These are phyloP conservation scores for Trichoderma endophyticum DNA, from an alignment of 2,329 filamentous ascomycete genomes.

Conservation along the genomic window DNA sequence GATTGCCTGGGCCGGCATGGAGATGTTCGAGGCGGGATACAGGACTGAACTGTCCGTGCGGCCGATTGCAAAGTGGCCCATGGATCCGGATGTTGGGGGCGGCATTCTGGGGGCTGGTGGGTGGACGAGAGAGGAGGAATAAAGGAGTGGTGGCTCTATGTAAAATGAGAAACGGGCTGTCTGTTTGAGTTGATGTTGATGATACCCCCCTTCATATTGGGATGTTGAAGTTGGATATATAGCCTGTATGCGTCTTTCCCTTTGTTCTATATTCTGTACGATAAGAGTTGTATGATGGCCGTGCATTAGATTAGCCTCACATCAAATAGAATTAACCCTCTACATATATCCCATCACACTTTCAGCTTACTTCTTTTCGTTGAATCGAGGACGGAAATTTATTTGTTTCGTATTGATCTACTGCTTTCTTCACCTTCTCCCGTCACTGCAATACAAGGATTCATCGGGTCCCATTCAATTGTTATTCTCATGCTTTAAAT, in stretches of 20 bases:
- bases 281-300: background rate
- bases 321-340: background rate
- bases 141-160: too few species aligned
- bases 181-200: background rate
- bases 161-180: background rate
- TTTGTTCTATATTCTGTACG: background rate
- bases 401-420: background rate
- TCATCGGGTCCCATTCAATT: background rate
- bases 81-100: conserved; percentile 57
- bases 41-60: conserved; percentile 57
- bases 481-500: background rate
- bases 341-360: background rate
- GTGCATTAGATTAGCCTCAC: background rate
- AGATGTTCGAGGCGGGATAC: conserved; percentile 85
- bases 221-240: background rate
- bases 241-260: background rate
- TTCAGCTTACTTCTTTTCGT: background rate
- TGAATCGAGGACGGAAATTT: background rate
- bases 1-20: conserved; percentile 90
- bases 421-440: background rate
- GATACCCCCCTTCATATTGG: background rate
- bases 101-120: conserved; percentile 63
- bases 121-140: conserved; percentile 37
- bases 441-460: background rate
- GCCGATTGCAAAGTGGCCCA: conserved; percentile 67